Conservation (phyloP, 2,329 filamentous ascomycete genomes). For the Fusarium papillatum region DNA sequence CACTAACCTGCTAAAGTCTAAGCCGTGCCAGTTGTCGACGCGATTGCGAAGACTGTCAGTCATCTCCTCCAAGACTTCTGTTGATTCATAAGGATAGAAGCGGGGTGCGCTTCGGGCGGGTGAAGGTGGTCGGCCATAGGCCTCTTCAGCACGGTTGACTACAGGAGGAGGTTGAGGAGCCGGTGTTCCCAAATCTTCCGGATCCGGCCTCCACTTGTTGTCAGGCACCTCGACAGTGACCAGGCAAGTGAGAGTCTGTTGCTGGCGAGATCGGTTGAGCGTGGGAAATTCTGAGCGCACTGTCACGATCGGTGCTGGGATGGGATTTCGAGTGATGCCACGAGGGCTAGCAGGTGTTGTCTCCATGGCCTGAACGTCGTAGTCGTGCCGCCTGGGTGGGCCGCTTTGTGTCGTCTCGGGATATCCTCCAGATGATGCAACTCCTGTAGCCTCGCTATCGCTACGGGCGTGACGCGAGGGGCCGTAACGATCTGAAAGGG, state of each 20-base stretch:
- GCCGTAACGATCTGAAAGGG: slow-evolving; percentile 59
- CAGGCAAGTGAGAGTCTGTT: slow-evolving; percentile 94
- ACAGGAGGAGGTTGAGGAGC: slow-evolving; percentile 58
- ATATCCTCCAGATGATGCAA: slow-evolving; percentile 84
- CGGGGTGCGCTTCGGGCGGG: slow-evolving; percentile 69
- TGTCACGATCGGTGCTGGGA: slow-evolving; percentile 91
- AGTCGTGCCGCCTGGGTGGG: slow-evolving; percentile 85
- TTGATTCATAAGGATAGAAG: slow-evolving; percentile 80
- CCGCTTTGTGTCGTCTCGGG: slow-evolving; percentile 80
- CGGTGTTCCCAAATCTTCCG: slow-evolving; percentile 79
- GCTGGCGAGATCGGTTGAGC: slow-evolving; percentile 89
- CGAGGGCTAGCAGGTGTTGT: slow-evolving; percentile 83
- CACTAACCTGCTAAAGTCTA: slow-evolving; percentile 85
- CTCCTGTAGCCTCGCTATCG: slow-evolving; percentile 82
- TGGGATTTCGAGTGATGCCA: slow-evolving; percentile 82
- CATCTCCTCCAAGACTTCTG: slow-evolving; percentile 84
- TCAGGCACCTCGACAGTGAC: slow-evolving; percentile 95
- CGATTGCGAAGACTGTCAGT: slow-evolving; percentile 86
- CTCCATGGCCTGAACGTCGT: slow-evolving; percentile 97
- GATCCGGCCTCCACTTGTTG: slow-evolving; percentile 89
- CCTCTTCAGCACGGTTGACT: slow-evolving; percentile 63
- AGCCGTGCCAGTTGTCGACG: slow-evolving; percentile 99
- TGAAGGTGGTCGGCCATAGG: slow-evolving; percentile 69
- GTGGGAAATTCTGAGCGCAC: slow-evolving; percentile 98
- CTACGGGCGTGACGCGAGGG: slow-evolving; percentile 76